phyloP scores from a whole-genome alignment of 805 yeast genomes.

The Metschnikowia lunata region DNA sequence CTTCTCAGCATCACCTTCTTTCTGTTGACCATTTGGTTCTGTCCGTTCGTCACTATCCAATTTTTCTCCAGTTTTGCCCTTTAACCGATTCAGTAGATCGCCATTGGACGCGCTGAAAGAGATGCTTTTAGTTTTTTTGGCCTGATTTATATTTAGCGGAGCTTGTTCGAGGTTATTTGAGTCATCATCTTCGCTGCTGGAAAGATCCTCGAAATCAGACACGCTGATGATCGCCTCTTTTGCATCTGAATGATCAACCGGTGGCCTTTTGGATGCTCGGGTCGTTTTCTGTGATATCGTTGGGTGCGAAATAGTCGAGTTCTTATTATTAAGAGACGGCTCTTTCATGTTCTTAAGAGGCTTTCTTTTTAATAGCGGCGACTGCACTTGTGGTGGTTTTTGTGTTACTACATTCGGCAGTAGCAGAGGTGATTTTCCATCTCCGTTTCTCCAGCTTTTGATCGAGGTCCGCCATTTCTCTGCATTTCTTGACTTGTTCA shows the following conservation, averaged over 20 bases:
- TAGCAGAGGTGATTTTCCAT: background rate
- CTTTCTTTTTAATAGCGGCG: slow-evolving; percentile 4
- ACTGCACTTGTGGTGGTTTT: slow-evolving; percentile 5
- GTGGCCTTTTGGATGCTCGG: slow-evolving; percentile 19
- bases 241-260: slow-evolving; percentile 7
- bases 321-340: background rate
- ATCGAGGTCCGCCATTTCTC: slow-evolving; percentile 25
- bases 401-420: background rate
- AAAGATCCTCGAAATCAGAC: slow-evolving; percentile 37
- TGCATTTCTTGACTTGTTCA: slow-evolving; percentile 36
- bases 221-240: slow-evolving; percentile 26
- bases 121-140: background rate
- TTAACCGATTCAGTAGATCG: too few species aligned
- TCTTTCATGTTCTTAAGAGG: background rate
- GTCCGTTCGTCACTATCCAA: background rate
- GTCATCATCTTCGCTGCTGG: slow-evolving; percentile 10
- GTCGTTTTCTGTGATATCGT: background rate
- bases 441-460: slow-evolving; percentile 4
- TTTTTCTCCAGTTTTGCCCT: background rate
- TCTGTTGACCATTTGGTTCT: background rate
- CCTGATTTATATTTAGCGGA: background rate
- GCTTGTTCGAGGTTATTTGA: slow-evolving; percentile 2
- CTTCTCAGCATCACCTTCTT: background rate
- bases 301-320: background rate
- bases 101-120: background rate